Conservation (phyloP, 2,329 filamentous ascomycete species). For the Orbilia brochopaga region DNA sequence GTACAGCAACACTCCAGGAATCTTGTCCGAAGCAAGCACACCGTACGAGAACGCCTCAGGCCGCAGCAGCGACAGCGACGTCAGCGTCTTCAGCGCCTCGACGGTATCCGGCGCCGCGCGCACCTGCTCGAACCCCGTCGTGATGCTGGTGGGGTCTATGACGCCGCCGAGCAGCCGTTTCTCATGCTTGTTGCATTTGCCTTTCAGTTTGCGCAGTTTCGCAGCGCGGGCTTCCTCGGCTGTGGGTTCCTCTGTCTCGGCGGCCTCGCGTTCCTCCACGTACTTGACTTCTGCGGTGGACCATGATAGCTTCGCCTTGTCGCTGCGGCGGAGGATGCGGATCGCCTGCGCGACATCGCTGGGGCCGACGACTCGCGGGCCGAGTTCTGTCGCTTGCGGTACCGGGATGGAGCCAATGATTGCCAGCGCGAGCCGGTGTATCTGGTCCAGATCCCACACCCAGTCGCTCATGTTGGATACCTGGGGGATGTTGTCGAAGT, state of each 20-base stretch:
- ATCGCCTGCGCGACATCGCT: slow-evolving; percentile 30
- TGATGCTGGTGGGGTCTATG: slow-evolving; percentile 78
- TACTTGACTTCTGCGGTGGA: slow-evolving; percentile 30
- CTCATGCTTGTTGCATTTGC: slow-evolving; percentile 75
- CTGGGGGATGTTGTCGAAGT: slow-evolving; percentile 52
- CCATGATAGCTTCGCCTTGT: slow-evolving; percentile 56
- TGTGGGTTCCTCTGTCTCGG: slow-evolving; percentile 55
- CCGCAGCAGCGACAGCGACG: slow-evolving; percentile 80
- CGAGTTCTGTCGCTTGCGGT: slow-evolving; percentile 55
- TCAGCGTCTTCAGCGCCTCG: slow-evolving; percentile 85
- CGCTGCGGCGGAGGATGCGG: slow-evolving; percentile 15
- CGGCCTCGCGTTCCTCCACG: slow-evolving; percentile 50
- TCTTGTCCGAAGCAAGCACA: slow-evolving; percentile 86
- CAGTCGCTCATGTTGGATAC: slow-evolving; percentile 57
- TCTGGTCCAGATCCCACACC: slow-evolving; percentile 67
- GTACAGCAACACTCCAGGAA: slow-evolving; percentile 86
- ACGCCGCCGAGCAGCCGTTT: slow-evolving; percentile 81
- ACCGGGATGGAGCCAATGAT: slow-evolving; percentile 23
- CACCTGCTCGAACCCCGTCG: slow-evolving; percentile 85
- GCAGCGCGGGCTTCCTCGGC: slow-evolving; percentile 58
- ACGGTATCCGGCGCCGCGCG: slow-evolving; percentile 82
- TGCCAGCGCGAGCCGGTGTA: slow-evolving; percentile 64
- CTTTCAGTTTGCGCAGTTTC: slow-evolving; percentile 62
- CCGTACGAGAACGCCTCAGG: slow-evolving; percentile 97
- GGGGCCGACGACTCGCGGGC: slow-evolving; percentile 34